Evolutionary conservation across 768 basidiomycete species (phyloP), one percentile per base, ranked within the genome.

Genomic region (Lactarius quietus): DNA sequence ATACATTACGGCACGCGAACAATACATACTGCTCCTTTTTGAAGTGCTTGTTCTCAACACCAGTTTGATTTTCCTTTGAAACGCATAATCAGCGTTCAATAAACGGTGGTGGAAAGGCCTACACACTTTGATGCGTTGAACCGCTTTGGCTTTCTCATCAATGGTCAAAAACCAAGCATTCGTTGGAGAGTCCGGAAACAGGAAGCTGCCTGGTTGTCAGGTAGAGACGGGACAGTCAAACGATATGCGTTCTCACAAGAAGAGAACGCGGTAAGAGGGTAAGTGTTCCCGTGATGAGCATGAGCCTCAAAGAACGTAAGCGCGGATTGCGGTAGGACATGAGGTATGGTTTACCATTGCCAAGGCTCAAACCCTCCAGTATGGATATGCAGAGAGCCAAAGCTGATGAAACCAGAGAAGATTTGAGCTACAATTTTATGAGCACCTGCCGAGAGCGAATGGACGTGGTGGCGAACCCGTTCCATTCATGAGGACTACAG

Each of bases 21-120:
- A 9, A 23, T 48, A 80, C 87, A 67, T 62, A 90, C 89, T 92
- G 90, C 41, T 90, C 87, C 60, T 80, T 84, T 77, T 92, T 92
- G 77, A 89, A 92, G 59, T 81, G 81, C 70, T 92, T 93, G 72
- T 90, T 92, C 75, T 92, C 90, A 12, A 91, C 83, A 35, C 90
- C 91, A 0, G 88, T 88, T 83, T 92, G 89, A 67, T 91, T 90
- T 74, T 78, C 82, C 84, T 86, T 68, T 7, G 28, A 23, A 64
- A 54, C 9, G 26, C 20, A 61, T 3, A 36, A 55, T 59, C 53
- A 39, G 41, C 48, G 6, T 23, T 28, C 3, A 6, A 31, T 12
- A 51, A 33, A 33, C 33, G 33, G 10, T 15, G 5, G 8, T n/a
- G 31, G 28, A 4, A 31, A n/a, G 41, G 5, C n/a, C 12, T 43